phyloP scores from a whole-genome alignment of 2,329 filamentous ascomycete species.

The Alternaria tenuissima region DNA sequence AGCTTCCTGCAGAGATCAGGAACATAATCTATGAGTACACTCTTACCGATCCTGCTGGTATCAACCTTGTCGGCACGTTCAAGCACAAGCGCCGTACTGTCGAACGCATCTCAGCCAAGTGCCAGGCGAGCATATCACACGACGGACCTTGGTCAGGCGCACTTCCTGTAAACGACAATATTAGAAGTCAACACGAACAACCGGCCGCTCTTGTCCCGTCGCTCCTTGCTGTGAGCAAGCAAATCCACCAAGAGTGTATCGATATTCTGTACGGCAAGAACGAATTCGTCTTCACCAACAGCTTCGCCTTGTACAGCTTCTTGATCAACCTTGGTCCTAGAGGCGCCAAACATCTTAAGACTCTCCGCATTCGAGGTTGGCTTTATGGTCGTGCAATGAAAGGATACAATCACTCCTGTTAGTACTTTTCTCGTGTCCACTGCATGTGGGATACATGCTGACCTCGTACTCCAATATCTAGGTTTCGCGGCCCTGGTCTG shows the following conservation, averaged over 20 bases:
- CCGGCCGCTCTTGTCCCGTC: constrained; percentile 27
- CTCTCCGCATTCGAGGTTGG: constrained; percentile 38
- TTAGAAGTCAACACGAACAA: constrained; percentile 17
- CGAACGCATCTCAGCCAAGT: constrained; percentile 25
- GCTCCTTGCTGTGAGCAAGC: constrained; percentile 41
- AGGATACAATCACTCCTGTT: constrained; percentile 44
- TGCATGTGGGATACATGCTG: not conserved
- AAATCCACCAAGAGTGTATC: constrained; percentile 38
- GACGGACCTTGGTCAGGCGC: not conserved
- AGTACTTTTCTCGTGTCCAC: not conserved
- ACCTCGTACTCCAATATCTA: not conserved
- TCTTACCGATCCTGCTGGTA: constrained; percentile 36
- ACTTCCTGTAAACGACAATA: constrained; percentile 11
- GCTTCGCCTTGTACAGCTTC: constrained; percentile 43
- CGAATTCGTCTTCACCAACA: constrained; percentile 38
- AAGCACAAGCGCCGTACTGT: constrained; percentile 42
- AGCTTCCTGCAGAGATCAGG: constrained; percentile 46
- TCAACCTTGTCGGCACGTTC: constrained; percentile 35
- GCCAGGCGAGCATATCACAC: not conserved
- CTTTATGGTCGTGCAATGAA: constrained; percentile 33
- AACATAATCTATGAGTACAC: constrained; percentile 45
- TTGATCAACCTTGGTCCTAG: constrained; percentile 41
- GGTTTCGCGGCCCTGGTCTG: constrained; percentile 37
- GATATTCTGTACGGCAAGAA: constrained; percentile 41
- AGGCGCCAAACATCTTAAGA: constrained; percentile 33